A percentile compares a stretch with the other conserved stretches of the same genome.
Evolutionary conservation across 1,284 basidiomycete genomes (phyloP).

Genomic region (Apiotrichum montevideense): DNA sequence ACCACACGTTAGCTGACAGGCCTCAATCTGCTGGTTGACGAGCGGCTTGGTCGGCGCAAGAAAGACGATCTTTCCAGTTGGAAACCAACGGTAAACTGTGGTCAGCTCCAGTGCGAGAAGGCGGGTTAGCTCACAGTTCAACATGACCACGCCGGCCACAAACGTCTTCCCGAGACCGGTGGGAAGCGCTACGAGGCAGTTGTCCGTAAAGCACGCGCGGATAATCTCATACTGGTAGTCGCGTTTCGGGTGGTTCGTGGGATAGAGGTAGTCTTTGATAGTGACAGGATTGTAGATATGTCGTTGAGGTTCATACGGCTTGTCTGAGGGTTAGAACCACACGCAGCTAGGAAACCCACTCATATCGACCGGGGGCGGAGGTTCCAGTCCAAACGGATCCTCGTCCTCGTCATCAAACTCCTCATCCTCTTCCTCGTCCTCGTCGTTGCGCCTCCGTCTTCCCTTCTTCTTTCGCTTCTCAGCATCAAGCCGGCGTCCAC

Average conservation of each 20-base stretch:
- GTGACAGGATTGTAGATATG: slow-evolving; percentile 74
- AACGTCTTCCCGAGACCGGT: slow-evolving; percentile 98
- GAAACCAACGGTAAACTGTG: slow-evolving; percentile 86
- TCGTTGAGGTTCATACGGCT: slow-evolving; percentile 56
- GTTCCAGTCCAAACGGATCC: slow-evolving; percentile 74
- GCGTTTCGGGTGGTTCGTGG: slow-evolving; percentile 78
- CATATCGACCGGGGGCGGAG: slow-evolving; percentile 59
- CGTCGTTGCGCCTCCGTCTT: slow-evolving; percentile 30
- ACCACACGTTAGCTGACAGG: slow-evolving; percentile 89
- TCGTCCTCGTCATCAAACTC: slow-evolving; percentile 9
- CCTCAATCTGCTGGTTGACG: slow-evolving; percentile 88
- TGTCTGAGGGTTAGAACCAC: slow-evolving; percentile 15
- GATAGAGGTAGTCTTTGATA: slow-evolving; percentile 84
- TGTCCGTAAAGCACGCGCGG: slow-evolving; percentile 77
- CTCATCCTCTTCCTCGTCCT: slow-evolving; percentile 49
- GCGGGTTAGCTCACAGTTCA: slow-evolving; percentile 62
- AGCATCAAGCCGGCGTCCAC: slow-evolving; percentile 55
- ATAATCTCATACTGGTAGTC: slow-evolving; percentile 97
- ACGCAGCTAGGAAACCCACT: slow-evolving; percentile 23
- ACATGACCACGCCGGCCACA: slow-evolving; percentile 93
- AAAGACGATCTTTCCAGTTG: slow-evolving; percentile 87
- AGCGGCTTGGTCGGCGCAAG: slow-evolving; percentile 93
- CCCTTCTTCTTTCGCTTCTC: slow-evolving; percentile 36
- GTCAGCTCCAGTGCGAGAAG: not conserved
- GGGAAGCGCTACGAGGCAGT: slow-evolving; percentile 88